Base-by-base conservation (phyloP, 306 rosid species). In the Alnus glutinosa region DNA sequence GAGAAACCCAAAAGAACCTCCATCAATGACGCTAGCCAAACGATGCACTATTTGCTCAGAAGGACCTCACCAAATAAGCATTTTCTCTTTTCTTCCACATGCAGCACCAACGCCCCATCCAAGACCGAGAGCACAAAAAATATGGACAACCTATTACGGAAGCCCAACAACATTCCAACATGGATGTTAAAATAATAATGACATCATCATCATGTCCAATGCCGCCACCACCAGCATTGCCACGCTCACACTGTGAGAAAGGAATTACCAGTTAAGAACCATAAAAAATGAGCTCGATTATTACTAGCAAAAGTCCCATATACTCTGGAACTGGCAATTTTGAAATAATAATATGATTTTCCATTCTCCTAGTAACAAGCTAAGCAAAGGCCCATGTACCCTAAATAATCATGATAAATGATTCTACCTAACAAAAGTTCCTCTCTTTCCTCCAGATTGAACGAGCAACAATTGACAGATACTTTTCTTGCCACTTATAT, bases 381-480 rank as follows among this genome's bases (percentile, higher is more conserved):
- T 0, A 42, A n/a, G 51, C 46, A 42, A 68, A 42, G 48, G 50
- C n/a, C 72, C 32, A 42, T 68, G 44, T 18, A 37, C 11, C 50
- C 72, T 11, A 44, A 9, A 42, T 8, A 42, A 42, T 42, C 50
- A 68, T 28, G 23, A 18, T 42, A 39, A 3, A 18, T 18, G 9
- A 68, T 36, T 62, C 72, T 68, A 42, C 30, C 8, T 18, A n/a
- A n/a, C 72, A 68, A 14, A 4, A 42, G 3, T 18, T 68, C 72
- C 49, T 68, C 49, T 18, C 49, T 68, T 68, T 68, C 72, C 72
- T 68, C 72, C 13, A 36, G 36, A 42, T 68, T 4, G 39, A 68
- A 9, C 15, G 13, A n/a, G 72, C 44, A 68, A 42, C 51, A 1
- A 68, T 9, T 68, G 13, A 30, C 48, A 42, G 32, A 39, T 39